Base-by-base conservation (phyloP, 2,329 filamentous ascomycete genomes). In the Arthrobotrys entomopaga region DNA sequence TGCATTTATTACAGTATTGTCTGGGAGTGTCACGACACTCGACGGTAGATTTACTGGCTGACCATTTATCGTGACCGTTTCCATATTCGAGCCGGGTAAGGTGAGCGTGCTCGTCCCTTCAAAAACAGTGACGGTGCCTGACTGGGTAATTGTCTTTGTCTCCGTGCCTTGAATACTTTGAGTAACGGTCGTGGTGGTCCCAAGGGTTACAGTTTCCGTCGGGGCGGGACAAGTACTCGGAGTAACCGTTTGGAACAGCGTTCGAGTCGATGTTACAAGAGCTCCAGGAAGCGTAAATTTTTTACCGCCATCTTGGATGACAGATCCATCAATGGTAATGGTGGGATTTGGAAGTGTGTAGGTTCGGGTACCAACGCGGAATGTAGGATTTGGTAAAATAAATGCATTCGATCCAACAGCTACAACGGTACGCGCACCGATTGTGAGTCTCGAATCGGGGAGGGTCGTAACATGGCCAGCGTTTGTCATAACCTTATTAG, bases 211-310 rank as follows among this genome's bases (percentile, higher is more conserved):
- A n/a, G 52, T 54, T 40, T 40, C 13, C 26, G 24, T 54, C 24
- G 15, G 13, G 5, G 52, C 29, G 6, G 24, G 15, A 13, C 42
- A 46, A 7, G 42, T 46, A 46, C 2, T 15, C 2, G 24, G 16
- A 20, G 52, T 54, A 26, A 54, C 26, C 16, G 26, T 54, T 40
- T 54, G 24, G 52, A 29, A 19, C 10, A 40, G 48, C 11, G 20
- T 50, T 24, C 11, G n/a, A 19, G 50, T 53, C 2, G 50, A 7
- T 15, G 38, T 24, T 24, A 42, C 38, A 20, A 24, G 15, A 4
- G 19, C 53, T 6, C 53, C 53, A 24, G 53, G 53, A 15, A 57
- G 53, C n/a, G 53, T 57, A 10, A 57, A 42, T 40, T 57, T 57
- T 19, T 26, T 43, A 1, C 53, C 53, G 0, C 53, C 53, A 57